Evolutionary conservation across 768 basidiomycete species (phyloP), one percentile per base, ranked within the genome.

Genomic region (Bullera alba): DNA sequence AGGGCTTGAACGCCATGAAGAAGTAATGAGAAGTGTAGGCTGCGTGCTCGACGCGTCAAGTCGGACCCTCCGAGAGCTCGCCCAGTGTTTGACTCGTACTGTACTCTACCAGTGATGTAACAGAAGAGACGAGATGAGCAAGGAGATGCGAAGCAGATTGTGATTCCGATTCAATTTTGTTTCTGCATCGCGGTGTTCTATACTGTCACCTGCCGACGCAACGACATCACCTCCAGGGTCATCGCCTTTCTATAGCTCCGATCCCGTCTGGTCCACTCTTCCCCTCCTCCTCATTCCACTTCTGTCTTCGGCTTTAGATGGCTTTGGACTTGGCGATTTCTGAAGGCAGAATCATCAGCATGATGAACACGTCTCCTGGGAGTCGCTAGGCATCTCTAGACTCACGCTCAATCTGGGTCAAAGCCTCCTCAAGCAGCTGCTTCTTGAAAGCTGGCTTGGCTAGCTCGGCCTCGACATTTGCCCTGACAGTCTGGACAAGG

Each of bases 341-440:
- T 93, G 65, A 64, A 15, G 63, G 23, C 5, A 42, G 10, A 8
- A 19, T 38, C 14, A 37, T 23, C 34, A 42, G 29, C 26, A 36
- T 42, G 42, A 42, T 50, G 3, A 47, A 44, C 41, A 29, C 34
- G 10, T 22, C 16, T 25, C 36, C 14, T 4, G 27, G 19, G 10
- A 19, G 15, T 26, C 19, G 4, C 23, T 14, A n/a, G 26, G n/a
- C 25, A n/a, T 19, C 8, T 22, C 29, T 35, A 23, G 2, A 86
- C 92, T 76, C 69, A 96, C 92, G 83, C 76, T 97, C 93, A 59
- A 99, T 81, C 76, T 96, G 90, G 48, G 80, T 77, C 50, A 97
- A 79, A 52, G 93, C 88, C 76, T 90, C 86, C 62, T 96, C 91
- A 72, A 80, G 77, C 58, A 97, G 74, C 63, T 78, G 78, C 70